Percentiles rank a stretch among this genome's conserved stretches.
phyloP scores from a whole-genome alignment of 257 asterid species.

The Penstemon davidsonii region DNA sequence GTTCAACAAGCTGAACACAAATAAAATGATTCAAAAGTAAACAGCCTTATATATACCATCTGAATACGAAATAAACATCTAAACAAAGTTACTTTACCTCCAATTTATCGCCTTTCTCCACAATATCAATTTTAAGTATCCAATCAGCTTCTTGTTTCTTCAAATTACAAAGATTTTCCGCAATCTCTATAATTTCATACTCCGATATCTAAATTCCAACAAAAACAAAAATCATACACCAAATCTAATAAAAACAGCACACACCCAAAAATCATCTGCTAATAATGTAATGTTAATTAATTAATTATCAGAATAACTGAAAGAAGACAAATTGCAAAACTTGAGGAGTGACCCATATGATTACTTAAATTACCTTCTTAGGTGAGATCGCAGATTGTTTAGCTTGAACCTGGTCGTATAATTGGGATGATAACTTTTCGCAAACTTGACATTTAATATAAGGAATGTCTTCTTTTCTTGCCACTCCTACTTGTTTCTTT shows the following conservation, averaged over 20 bases:
- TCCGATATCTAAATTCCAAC: constrained; percentile 41
- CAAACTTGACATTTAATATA: constrained; percentile 84
- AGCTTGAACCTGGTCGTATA: constrained; percentile 66
- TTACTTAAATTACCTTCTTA: constrained; percentile 51
- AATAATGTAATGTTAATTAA: constrained; percentile 23
- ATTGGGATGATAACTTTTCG: constrained; percentile 63
- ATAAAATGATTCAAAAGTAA: constrained; percentile 25
- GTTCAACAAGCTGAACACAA: constrained; percentile 79
- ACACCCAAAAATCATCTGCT: constrained; percentile 33
- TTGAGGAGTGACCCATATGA: constrained; percentile 16
- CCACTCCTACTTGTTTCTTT: constrained; percentile 66
- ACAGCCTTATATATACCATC: constrained; percentile 22
- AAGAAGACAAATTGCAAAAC: not conserved
- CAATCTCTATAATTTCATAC: constrained; percentile 81
- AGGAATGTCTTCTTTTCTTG: constrained; percentile 89
- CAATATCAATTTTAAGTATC: constrained; percentile 94
- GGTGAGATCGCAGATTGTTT: constrained; percentile 73
- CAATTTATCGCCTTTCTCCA: constrained; percentile 74
- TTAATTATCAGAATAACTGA: not conserved
- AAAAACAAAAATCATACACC: too few relatives aligned
- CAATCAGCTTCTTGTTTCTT: constrained; percentile 98
- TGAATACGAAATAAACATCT: constrained; percentile 8
- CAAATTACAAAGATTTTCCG: constrained; percentile 92
- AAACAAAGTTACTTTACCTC: constrained; percentile 49
- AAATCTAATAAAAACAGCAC: too few relatives aligned